Base-by-base conservation (phyloP, 2,329 filamentous ascomycete genomes). In the Orbilia brochopaga region DNA sequence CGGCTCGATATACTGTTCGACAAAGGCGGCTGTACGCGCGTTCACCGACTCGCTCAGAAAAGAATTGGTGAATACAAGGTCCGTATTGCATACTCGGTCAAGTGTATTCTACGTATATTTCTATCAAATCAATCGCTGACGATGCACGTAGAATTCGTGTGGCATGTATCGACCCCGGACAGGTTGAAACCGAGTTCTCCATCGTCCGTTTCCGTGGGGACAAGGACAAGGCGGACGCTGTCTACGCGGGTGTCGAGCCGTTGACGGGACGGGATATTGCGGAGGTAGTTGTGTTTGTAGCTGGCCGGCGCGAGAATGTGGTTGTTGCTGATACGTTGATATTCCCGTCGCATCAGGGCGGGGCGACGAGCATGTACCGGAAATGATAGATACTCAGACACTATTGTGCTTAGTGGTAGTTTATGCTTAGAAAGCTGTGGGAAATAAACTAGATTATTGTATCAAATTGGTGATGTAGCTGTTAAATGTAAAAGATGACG, bases 101-200 rank as follows among this genome's bases (percentile, higher is more conserved):
- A 1, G 11, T 2, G 1, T 13, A 35, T 44, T 19, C 5, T 21
- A 32, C 4, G 8, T 53, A n/a, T 27, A 4, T 35, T 6, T 11
- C 10, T 42, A 11, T 32, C 17, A 15, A 24, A 13, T 24, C 48
- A 11, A 30, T 23, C 90, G 63, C 32, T 40, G 35, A 13, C 21
- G 11, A n/a, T 58, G 8, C 27, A 4, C 4, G 27, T 8, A 72
- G 67, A 48, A 90, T 96, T 73, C 83, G 92, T 63, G 84, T 96
- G 73, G 96, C 96, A 74, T 90, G 91, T 80, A 85, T 97, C 77
- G 92, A 96, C 77, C 92, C 92, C 0, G 92, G 92, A 24, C 92
- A 96, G 81, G 92, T 96, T 52, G 91, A 96, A 83, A 96, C 92
- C 50, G 90, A 97, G 79, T 96, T 97, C 81, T 93, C 90, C 1